phyloP scores from a whole-genome alignment of 2,329 filamentous ascomycete genomes.

The Ceratocystis cacaofunesta region DNA sequence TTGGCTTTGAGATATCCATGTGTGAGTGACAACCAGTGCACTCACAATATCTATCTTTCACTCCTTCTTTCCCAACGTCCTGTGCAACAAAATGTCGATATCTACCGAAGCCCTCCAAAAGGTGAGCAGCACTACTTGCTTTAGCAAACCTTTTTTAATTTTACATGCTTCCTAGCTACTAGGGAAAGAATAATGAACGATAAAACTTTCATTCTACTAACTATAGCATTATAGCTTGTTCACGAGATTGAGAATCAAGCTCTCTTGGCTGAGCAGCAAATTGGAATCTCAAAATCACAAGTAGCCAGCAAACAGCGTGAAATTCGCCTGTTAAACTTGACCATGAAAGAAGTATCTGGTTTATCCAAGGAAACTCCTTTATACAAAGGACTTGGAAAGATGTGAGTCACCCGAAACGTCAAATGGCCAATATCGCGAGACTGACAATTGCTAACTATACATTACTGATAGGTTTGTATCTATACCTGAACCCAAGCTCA shows the following conservation, averaged over 20 bases:
- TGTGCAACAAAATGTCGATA: constrained; percentile 59
- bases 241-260: constrained; percentile 91
- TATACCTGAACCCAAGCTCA: constrained; percentile 56
- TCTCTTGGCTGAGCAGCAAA: constrained; percentile 78
- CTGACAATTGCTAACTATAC: background rate
- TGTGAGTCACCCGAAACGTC: constrained; percentile 41
- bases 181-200: background rate
- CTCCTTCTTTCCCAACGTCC: background rate
- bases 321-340: constrained; percentile 75
- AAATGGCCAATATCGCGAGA: background rate
- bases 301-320: constrained; percentile 77
- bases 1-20: background rate
- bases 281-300: constrained; percentile 70
- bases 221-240: constrained; percentile 46
- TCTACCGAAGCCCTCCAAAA: constrained; percentile 89
- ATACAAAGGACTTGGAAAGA: constrained; percentile 94
- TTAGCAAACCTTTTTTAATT: background rate
- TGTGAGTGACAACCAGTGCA: background rate
- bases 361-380: constrained; percentile 63
- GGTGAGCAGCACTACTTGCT: constrained; percentile 32
- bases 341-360: constrained; percentile 64
- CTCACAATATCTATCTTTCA: background rate
- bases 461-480: constrained; percentile 62
- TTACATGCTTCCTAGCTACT: background rate
- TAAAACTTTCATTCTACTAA: constrained; percentile 6